These are phyloP conservation scores for Ciborinia camelliae DNA, from an alignment of 2,329 filamentous ascomycete species.

Conservation along the genomic window DNA sequence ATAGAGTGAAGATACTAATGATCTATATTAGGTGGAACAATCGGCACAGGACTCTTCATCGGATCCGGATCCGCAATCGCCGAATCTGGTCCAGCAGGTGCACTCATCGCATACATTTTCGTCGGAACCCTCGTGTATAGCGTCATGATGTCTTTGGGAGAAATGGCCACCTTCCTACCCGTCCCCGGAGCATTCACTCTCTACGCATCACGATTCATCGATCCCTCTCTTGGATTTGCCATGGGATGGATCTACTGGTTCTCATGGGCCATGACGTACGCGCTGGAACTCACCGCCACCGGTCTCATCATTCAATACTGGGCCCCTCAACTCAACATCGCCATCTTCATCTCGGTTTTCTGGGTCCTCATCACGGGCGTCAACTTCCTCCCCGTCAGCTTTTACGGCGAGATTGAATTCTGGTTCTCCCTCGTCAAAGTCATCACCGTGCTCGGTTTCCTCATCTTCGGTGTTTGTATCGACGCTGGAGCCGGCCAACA, in stretches of 20 bases:
- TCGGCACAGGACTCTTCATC: slow-evolving; percentile 71
- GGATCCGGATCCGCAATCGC: slow-evolving; percentile 62
- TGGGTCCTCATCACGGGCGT: slow-evolving; percentile 65
- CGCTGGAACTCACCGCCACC: slow-evolving; percentile 68
- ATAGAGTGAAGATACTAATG: neutral
- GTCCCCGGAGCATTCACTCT: slow-evolving; percentile 73
- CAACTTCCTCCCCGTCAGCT: slow-evolving; percentile 69
- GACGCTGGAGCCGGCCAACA: slow-evolving; percentile 64
- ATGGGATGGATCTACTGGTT: slow-evolving; percentile 88
- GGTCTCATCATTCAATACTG: slow-evolving; percentile 76
- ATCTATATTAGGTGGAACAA: slow-evolving; percentile 50
- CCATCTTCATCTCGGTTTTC: slow-evolving; percentile 71
- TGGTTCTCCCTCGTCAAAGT: slow-evolving; percentile 78
- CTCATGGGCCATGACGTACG: slow-evolving; percentile 69
- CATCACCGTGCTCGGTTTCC: slow-evolving; percentile 68
- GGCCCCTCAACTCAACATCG: slow-evolving; percentile 59
- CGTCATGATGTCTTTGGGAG: slow-evolving; percentile 66
- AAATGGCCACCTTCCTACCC: slow-evolving; percentile 77
- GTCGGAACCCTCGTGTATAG: slow-evolving; percentile 71
- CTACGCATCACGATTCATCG: slow-evolving; percentile 72
- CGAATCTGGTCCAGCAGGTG: slow-evolving; percentile 61
- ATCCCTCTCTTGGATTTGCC: slow-evolving; percentile 68
- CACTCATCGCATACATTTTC: slow-evolving; percentile 65
- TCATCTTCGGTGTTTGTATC: slow-evolving; percentile 73
- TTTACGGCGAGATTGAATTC: slow-evolving; percentile 76